These are phyloP conservation scores for Salvia splendens DNA, from an alignment of 257 asterid species.

Conservation along the genomic window DNA sequence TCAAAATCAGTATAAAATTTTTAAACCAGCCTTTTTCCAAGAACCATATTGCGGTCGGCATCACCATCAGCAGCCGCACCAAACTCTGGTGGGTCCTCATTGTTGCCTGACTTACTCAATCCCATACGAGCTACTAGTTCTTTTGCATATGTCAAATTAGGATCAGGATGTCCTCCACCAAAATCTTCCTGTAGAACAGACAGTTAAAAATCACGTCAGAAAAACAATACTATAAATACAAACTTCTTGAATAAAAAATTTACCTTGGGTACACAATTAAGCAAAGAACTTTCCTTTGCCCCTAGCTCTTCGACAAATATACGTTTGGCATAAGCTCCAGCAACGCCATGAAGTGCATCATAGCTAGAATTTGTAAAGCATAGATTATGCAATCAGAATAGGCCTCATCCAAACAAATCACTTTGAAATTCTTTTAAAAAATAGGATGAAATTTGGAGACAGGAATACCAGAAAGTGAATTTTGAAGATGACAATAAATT, in stretches of 20 bases:
- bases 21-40: conserved; percentile 73
- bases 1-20: conserved; percentile 6
- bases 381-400: conserved; percentile 11
- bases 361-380: conserved; percentile 47
- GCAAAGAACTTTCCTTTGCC: conserved; percentile 76
- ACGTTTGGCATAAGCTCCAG: conserved; percentile 90
- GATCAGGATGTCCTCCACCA: conserved; percentile 99
- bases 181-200: conserved; percentile 76
- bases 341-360: conserved; percentile 98
- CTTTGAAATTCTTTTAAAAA: conserved; percentile 7
- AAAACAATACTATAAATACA: conserved; percentile 15
- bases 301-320: conserved; percentile 95
- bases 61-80: conserved; percentile 99
- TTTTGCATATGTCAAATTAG: conserved; percentile 95
- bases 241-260: conserved; percentile 13
- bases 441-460: conserved; percentile 22
- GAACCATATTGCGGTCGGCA: conserved; percentile 98
- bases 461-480: conserved; percentile 78
- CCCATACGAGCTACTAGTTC: conserved; percentile 98
- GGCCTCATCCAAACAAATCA: conserved; percentile 14
- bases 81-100: conserved; percentile 88
- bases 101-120: conserved; percentile 63
- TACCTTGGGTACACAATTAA: conserved; percentile 96
- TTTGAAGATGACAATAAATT: conserved; percentile 76
- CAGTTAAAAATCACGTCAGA: background rate